A percentile compares a stretch with the other conserved stretches of the same genome.
These are phyloP conservation scores for Fagus sylvatica DNA, from an alignment of 306 rosid genomes.

Conservation along the genomic window DNA sequence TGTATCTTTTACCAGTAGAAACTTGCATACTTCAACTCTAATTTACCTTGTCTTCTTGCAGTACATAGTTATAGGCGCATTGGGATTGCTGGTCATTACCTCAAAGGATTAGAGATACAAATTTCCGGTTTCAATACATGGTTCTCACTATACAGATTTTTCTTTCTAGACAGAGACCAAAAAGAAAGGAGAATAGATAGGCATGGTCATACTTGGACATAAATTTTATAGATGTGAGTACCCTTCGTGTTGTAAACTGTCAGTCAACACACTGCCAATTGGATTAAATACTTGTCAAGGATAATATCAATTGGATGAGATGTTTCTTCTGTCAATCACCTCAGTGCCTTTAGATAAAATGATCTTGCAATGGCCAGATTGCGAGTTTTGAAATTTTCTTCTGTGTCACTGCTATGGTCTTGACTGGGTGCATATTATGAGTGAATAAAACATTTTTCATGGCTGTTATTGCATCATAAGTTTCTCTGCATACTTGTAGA, in stretches of 20 bases:
- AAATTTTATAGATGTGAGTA: neutral
- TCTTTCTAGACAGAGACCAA: neutral
- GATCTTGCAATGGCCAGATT: neutral
- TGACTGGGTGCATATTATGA: neutral
- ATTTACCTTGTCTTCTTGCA: slow-evolving; percentile 32
- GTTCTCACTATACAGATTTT: neutral
- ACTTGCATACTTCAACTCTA: neutral
- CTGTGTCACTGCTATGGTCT: neutral
- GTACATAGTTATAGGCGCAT: slow-evolving; percentile 49
- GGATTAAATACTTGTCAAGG: neutral
- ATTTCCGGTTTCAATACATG: slow-evolving; percentile 3
- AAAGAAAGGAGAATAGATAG: neutral
- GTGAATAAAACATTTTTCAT: neutral
- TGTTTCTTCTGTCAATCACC: neutral
- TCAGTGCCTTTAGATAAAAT: neutral
- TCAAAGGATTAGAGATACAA: slow-evolving; percentile 32
- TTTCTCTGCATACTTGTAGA: neutral
- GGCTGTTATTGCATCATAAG: neutral
- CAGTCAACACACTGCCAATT: neutral
- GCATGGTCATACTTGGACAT: neutral
- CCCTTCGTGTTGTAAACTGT: neutral
- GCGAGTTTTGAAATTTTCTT: neutral
- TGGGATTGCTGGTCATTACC: slow-evolving; percentile 44
- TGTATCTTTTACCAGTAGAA: neutral
- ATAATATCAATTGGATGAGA: neutral